Conservation (phyloP, 1,284 basidiomycete genomes). For the Malassezia caprae region DNA sequence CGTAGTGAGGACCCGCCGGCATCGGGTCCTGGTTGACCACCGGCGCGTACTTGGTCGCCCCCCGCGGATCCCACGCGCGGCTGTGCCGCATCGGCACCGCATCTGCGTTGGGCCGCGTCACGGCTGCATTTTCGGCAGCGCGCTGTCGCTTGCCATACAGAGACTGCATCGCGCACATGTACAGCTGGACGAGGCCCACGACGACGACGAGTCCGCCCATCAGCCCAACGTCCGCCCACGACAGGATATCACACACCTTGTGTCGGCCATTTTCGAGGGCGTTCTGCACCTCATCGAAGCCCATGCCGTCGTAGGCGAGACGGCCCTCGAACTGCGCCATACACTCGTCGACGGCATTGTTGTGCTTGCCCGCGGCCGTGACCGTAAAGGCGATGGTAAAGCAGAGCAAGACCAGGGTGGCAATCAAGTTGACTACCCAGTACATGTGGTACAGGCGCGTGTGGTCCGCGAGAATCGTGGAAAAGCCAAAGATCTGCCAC, state of each 20-base stretch:
- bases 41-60: not conserved
- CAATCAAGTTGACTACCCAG: slow-evolving; percentile 37
- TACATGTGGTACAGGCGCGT: slow-evolving; percentile 36
- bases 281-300: slow-evolving; percentile 8
- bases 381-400: slow-evolving; percentile 35
- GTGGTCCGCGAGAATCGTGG: slow-evolving; percentile 28
- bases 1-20: not conserved
- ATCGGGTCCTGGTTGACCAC: not conserved
- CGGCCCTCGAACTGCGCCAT: not conserved
- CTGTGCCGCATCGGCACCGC: not conserved
- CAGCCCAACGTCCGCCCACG: slow-evolving; percentile 42
- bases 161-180: slow-evolving; percentile 41
- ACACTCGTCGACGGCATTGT: slow-evolving; percentile 25
- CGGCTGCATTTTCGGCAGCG: slow-evolving; percentile 5
- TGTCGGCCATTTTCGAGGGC: slow-evolving; percentile 7
- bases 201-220: slow-evolving; percentile 38
- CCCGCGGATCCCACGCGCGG: not conserved
- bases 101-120: not conserved
- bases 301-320: slow-evolving; percentile 8
- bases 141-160: slow-evolving; percentile 39
- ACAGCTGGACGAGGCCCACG: slow-evolving; percentile 43
- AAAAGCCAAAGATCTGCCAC: slow-evolving; percentile 40
- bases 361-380: slow-evolving; percentile 30
- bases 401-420: slow-evolving; percentile 28
- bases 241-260: slow-evolving; percentile 37